Percentiles rank a stretch among this genome's conserved stretches.
Evolutionary conservation across 768 basidiomycete genomes (phyloP).

Genomic region (Boletus rubroflammeus): DNA sequence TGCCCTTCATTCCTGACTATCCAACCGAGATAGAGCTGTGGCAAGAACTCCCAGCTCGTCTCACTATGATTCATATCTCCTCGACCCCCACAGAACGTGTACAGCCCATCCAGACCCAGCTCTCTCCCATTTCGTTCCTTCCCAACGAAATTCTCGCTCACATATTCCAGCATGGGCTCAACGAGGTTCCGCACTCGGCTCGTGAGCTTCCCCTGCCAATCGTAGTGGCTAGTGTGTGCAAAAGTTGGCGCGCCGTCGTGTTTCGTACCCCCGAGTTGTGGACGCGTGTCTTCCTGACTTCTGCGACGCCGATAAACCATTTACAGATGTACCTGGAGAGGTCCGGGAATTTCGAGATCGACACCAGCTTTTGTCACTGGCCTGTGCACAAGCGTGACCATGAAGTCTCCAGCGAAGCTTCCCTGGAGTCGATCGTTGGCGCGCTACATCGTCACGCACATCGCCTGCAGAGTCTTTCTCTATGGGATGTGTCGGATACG

Average conservation of each 20-base stretch:
- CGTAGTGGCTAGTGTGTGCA: conserved; percentile 12
- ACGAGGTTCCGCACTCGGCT: not conserved
- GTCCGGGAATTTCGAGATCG: conserved; percentile 9
- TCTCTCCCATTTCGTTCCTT: conserved; percentile 18
- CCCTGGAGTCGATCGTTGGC: conserved; percentile 3
- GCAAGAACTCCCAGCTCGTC: not conserved
- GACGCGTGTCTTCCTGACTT: conserved; percentile 16
- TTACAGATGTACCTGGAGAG: conserved; percentile 6
- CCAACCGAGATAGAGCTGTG: not conserved
- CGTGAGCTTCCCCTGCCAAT: not conserved
- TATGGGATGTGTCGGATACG: conserved; percentile 15
- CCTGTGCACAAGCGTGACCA: not conserved
- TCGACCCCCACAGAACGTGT: not conserved
- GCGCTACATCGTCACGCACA: conserved; percentile 1
- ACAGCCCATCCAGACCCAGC: conserved; percentile 3
- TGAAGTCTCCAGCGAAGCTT: not conserved
- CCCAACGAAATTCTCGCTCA: conserved; percentile 19
- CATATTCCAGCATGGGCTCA: conserved; percentile 10
- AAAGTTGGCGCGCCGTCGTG: conserved; percentile 6
- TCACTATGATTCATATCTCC: not conserved
- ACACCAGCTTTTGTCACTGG: conserved; percentile 14
- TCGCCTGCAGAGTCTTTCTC: conserved; percentile 6
- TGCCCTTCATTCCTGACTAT: not conserved
- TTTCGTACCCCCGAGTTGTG: conserved; percentile 8
- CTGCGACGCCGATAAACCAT: conserved; percentile 1